Evolutionary conservation across 2,329 filamentous ascomycete genomes (phyloP), one percentile per base, ranked within the genome.

Genomic region (Fusarium xylarioides): DNA sequence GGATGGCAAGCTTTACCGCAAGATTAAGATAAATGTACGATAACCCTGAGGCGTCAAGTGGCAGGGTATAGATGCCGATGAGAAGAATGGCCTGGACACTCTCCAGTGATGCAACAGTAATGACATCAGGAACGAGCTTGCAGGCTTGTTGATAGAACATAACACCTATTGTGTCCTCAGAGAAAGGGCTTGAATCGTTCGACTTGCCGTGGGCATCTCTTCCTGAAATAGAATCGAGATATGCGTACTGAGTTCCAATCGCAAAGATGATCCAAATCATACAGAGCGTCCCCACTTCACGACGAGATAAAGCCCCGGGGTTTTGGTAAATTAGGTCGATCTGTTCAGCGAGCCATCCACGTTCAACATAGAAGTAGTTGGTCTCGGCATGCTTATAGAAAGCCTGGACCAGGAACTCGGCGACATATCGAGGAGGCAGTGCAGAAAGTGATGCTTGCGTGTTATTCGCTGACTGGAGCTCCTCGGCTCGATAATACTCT

Each of bases 61-160:
- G 87, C 11, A 90, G 79, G 4, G 86, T 81, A 69, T 89, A 90
- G 15, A 88, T 84, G 5, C 86, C 88, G 19, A 90, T 85, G 28
- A 90, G 80, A 12, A 90, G 77, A 62, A 86, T 89, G 2, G 87
- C 88, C 74, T 90, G 88, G 0, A 90, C 87, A 69, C 88, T 89
- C 71, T 89, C 85, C 16, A 89, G 81, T 4, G 87, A 89, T 2
- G 86, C 85, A 11, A 86, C 84, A 3, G 87, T 86, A 60, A 90
- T 89, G 42, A 89, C 85, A 63, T 90, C 88, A 4, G 88, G 86
- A 4, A 90, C 80, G 6, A 90, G 80, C 70, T 85, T 86, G 32
- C 85, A 86, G 0, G 88, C 87, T 71, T 86, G 86, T 60, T 88
- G 86, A 70, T 90, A 90, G 67, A 90, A 88, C 30, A 85, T 86